Evolutionary conservation across 2,329 filamentous ascomycete genomes (phyloP), one percentile per base, ranked within the genome.

Genomic region (Orbilia brochopaga): DNA sequence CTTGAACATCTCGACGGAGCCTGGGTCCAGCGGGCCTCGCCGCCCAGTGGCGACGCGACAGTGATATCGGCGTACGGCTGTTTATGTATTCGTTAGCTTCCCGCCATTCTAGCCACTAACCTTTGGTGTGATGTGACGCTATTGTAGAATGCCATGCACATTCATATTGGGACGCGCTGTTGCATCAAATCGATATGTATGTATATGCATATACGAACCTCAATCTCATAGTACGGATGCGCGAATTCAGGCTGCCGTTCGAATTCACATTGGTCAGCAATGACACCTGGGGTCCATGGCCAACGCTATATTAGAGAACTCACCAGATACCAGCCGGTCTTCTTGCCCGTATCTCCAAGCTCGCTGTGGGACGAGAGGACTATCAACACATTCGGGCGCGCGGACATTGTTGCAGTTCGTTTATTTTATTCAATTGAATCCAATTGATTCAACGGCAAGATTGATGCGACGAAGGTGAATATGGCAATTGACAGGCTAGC

Each of bases 321-420:
- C 81, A 88, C 86, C 76, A 91, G 81, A 77, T 86, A 91, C 88
- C 88, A 91, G 74, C 89, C 89, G 0, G 88, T 90, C 8, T 84
- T 83, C 76, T 81, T 81, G 76, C 81, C 81, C 50, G 82, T 81
- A 75, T 80, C 78, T 75, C 80, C 81, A 53, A 86, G 82, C 78
- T 81, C 79, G 77, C 78, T 79, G 78, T 85, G 83, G 72, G 87
- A 90, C 74, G 87, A 89, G 73, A 91, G 85, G 66, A 91, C 85
- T 78, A 90, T 80, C 80, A 91, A 87, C 74, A 91, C 80, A 79
- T 88, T 89, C 30, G 82, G 82, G 27, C 60, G 63, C n/a, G 53
- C 61, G 17, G 65, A 59, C 17, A 50, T 75, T 27, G 59, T 55
- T 65, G 61, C 17, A 52, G 35, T 65, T 56, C 35, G 37, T 8